Base-by-base conservation (phyloP, 2,329 filamentous ascomycete species). In the Colletotrichum scovillei region DNA sequence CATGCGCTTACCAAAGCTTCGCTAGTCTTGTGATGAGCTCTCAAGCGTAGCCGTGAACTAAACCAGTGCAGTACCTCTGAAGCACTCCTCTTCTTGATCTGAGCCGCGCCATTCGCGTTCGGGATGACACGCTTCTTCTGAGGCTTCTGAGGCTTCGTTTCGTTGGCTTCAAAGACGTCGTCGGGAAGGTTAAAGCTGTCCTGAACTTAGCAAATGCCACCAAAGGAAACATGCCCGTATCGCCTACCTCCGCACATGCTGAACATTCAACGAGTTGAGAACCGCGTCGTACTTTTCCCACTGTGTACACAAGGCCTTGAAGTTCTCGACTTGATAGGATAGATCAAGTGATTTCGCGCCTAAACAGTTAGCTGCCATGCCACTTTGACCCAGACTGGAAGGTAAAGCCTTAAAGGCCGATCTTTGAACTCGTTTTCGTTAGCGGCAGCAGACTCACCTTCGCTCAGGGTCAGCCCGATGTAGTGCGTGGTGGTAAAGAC, bases 401-500 rank as follows among this genome's bases (percentile, higher is more conserved):
- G 28, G 19, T 14, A 12, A 53, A 30, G 52, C 42, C 14, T 55
- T n/a, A 55, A 30, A 6, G 22, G 32, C 30, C 22, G 28, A 56
- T 6, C 24, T 78, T 79, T 74, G 73, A 74, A n/a, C 46, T 53
- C 30, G 30, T 35, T 32, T 22, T 63, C 19, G 46, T 65, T 14
- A 24, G 28, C 57, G 16, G 49, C n/a, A 24, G 28, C 57, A 11
- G 35, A 85, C 90, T 81, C 88, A 95, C 94, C 92, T 86, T 92
- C 89, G 49, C 88, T 88, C 68, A 98, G 84, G 78, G 96, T 93
- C 60, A 98, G 88, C 46, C 97, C 97, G 79, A 99, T 95, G 80
- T 98, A 99, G 82, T 95, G 96, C 1, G 95, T 98, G 28, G 95
- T 95, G 0, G 96, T 98, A 81, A 94, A 97, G 32, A 98, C 85